Percentiles rank a stretch among this genome's conserved stretches.
Conservation (phyloP, 192 early-diverging fungal species). For the Podila horticola region DNA sequence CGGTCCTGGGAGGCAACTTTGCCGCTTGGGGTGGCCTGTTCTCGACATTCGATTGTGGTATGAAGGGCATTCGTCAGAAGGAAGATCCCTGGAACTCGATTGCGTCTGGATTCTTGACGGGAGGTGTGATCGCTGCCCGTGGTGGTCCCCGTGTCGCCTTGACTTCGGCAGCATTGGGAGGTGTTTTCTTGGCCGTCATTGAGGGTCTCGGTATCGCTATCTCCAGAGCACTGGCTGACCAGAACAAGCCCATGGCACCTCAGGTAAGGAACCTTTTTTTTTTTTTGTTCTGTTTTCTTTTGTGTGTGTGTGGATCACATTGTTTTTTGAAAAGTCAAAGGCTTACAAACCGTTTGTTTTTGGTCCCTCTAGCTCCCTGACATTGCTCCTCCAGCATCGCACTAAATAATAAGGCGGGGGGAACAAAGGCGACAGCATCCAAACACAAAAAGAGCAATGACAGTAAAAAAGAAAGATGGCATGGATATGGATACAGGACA, state of each 20-base stretch:
- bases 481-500: neutral
- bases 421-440: neutral
- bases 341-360: neutral
- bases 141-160: conserved; percentile 67
- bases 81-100: conserved; percentile 99
- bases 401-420: conserved; percentile 17
- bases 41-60: conserved; percentile 95
- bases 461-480: conserved; percentile 2
- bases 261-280: conserved; percentile 29
- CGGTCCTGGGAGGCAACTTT: conserved; percentile 97
- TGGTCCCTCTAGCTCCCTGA: conserved; percentile 32
- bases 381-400: conserved; percentile 51
- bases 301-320: neutral
- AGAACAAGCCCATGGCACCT: conserved; percentile 45
- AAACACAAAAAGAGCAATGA: neutral
- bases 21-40: conserved; percentile 99
- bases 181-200: conserved; percentile 91
- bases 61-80: conserved; percentile 95
- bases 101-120: conserved; percentile 92
- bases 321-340: neutral
- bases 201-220: conserved; percentile 87
- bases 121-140: conserved; percentile 93
- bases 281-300: no score
- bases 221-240: conserved; percentile 29
- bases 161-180: conserved; percentile 90